Evolutionary conservation across 164 flowering plant species (phyloP).

Genomic region (Dillenia turbinata): DNA sequence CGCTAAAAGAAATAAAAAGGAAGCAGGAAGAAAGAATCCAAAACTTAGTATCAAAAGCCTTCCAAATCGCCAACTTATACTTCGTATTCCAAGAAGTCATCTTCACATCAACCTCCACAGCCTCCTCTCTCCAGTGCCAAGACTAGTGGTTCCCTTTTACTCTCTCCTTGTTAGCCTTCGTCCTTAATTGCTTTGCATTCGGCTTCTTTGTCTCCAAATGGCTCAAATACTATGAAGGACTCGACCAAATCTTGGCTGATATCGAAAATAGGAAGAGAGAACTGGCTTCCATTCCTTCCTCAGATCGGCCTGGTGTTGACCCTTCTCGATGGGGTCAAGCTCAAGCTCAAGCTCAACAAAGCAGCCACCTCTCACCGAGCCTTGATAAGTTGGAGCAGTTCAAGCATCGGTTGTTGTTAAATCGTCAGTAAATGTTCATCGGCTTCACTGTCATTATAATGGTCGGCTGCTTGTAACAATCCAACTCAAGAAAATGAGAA

Average conservation of each 20-base stretch:
- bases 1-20: background rate
- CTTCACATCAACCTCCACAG: conserved; percentile 3
- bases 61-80: conserved; percentile 10
- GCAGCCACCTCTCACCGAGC: too few species aligned
- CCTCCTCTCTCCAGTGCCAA: conserved; percentile 3
- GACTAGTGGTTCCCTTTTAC: conserved; percentile 13
- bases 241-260: conserved; percentile 7
- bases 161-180: conserved; percentile 7
- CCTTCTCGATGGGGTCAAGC: too few species aligned
- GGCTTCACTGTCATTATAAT: conserved; percentile 8
- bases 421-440: conserved; percentile 1
- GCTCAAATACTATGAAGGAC: conserved; percentile 2
- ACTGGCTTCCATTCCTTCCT: too few species aligned
- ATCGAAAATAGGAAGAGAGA: background rate
- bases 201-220: background rate
- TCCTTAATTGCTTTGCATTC: conserved; percentile 1
- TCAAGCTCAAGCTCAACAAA: too few species aligned
- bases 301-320: too few species aligned
- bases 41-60: conserved; percentile 7
- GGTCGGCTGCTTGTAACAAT: background rate
- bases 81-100: conserved; percentile 16
- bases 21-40: conserved; percentile 7
- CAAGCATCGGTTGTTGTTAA: background rate
- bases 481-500: too few species aligned
- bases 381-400: background rate